Conservation (phyloP, 2,329 filamentous ascomycete genomes). For the Chaetomiaceae sp. region DNA sequence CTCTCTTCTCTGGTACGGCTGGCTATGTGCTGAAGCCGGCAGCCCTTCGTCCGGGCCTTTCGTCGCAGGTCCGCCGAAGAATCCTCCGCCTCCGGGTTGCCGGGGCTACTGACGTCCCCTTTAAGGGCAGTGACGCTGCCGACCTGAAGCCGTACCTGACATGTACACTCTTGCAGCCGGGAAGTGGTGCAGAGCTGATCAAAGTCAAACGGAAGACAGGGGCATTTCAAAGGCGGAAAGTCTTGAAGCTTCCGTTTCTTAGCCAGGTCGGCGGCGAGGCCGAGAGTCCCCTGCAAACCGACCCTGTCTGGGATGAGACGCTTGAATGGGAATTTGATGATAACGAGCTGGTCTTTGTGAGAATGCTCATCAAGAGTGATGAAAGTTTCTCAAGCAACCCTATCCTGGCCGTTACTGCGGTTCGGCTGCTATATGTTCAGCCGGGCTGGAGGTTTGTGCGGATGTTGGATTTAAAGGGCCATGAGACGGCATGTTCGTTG, state of each 20-base stretch:
- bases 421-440: conserved; percentile 52
- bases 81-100: conserved; percentile 55
- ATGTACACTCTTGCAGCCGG: conserved; percentile 56
- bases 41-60: background rate
- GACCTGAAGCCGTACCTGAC: conserved; percentile 62
- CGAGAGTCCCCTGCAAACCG: conserved; percentile 54
- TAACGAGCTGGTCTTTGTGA: conserved; percentile 60
- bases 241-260: conserved; percentile 25
- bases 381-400: conserved; percentile 60
- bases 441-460: conserved; percentile 59
- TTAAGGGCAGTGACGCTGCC: conserved; percentile 45
- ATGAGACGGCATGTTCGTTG: conserved; percentile 59
- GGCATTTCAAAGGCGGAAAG: conserved; percentile 42
- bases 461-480: conserved; percentile 61
- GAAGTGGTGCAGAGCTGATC: conserved; percentile 42
- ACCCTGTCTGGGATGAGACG: conserved; percentile 62
- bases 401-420: conserved; percentile 55
- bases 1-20: conserved; percentile 60
- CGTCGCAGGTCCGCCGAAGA: conserved; percentile 9
- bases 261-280: conserved; percentile 44
- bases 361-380: conserved; percentile 64
- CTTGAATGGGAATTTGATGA: conserved; percentile 67
- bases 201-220: conserved; percentile 60
- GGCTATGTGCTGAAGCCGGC: conserved; percentile 62
- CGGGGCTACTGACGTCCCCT: conserved; percentile 56